These are phyloP conservation scores for Solanum hybrid DNA, from an alignment of 305 asterid genomes.

Conservation along the genomic window DNA sequence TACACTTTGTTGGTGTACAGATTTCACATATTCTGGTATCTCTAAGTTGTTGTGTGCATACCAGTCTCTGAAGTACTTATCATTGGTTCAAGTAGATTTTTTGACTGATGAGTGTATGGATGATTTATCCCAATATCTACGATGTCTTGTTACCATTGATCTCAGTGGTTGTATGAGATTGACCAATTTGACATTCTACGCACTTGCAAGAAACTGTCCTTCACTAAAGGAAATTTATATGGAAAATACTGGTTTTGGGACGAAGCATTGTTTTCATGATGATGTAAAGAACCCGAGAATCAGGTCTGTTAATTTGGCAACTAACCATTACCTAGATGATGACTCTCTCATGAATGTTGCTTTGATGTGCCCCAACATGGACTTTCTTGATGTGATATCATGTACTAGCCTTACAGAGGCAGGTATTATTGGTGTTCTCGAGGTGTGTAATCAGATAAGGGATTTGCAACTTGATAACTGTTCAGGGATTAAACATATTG, in stretches of 20 bases:
- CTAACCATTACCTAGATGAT: neutral
- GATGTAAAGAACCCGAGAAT: neutral
- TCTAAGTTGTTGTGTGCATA: conserved; percentile 1
- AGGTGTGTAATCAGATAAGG: conserved; percentile 4
- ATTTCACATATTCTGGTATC: conserved; percentile 5
- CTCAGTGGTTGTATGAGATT: neutral
- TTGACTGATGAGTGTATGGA: conserved; percentile 5
- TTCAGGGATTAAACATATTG: neutral
- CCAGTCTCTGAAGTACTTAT: conserved; percentile 7
- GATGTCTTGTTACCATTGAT: neutral
- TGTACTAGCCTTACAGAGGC: conserved; percentile 5
- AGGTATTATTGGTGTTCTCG: conserved; percentile 5
- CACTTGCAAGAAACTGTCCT: conserved; percentile 8
- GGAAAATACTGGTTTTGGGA: conserved; percentile 2
- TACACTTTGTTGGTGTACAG: conserved; percentile 5
- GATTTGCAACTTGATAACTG: neutral
- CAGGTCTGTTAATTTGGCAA: conserved; percentile 3
- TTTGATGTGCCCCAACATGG: conserved; percentile 8
- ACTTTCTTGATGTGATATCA: conserved; percentile 1
- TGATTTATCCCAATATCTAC: conserved; percentile 3
- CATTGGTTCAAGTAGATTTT: neutral
- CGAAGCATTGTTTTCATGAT: neutral
- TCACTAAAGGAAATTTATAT: neutral
- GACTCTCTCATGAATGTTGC: conserved; percentile 3
- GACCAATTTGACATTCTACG: neutral